Conservation (phyloP, 2,329 filamentous ascomycete species). For the Huntiella savannae region DNA sequence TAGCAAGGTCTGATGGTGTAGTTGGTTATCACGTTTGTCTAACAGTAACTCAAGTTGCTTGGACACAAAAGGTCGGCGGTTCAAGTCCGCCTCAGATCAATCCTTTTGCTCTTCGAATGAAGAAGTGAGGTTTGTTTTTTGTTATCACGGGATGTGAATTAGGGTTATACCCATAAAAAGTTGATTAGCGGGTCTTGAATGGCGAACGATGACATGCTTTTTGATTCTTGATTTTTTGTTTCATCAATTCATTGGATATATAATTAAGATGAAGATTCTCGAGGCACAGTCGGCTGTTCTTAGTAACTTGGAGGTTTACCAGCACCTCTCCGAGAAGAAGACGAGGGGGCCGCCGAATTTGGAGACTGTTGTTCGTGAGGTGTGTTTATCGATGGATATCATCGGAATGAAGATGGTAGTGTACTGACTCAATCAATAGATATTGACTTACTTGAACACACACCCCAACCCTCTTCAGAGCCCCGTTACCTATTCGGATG, state of each 20-base stretch:
- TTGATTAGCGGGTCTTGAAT: no score
- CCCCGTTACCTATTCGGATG: conserved; percentile 32
- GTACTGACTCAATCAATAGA: conserved; percentile 20
- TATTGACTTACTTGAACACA: conserved; percentile 40
- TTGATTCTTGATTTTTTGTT: neutral
- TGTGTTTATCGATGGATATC: conserved; percentile 18
- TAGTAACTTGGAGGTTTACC: conserved; percentile 55
- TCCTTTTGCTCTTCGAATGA: no score
- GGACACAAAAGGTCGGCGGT: neutral
- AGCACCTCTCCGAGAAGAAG: conserved; percentile 38
- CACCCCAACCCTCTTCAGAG: conserved; percentile 35
- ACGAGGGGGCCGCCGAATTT: conserved; percentile 36
- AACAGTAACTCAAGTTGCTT: neutral
- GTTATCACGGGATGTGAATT: no score
- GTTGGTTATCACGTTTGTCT: neutral
- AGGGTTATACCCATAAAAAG: no score
- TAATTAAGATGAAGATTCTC: conserved; percentile 43
- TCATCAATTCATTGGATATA: neutral
- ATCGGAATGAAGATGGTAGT: no score
- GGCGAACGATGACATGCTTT: neutral
- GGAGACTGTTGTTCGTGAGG: conserved; percentile 45
- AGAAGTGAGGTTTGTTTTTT: no score
- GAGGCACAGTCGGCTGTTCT: conserved; percentile 51
- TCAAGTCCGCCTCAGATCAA: neutral
- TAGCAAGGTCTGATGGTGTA: neutral